phyloP scores from a whole-genome alignment of 805 yeast species.

The Ogataea methylovora region DNA sequence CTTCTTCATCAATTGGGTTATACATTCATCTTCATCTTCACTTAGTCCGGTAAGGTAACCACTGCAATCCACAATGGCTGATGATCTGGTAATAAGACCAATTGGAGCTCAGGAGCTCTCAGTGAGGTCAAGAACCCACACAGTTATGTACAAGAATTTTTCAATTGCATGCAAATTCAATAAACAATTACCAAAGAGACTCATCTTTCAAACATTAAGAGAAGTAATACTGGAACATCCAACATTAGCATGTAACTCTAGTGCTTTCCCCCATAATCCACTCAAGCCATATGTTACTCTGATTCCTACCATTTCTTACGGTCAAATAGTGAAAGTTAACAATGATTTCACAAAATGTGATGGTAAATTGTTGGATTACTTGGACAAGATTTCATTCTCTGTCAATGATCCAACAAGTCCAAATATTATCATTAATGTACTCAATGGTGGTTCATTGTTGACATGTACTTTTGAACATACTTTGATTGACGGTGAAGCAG shows the following conservation, averaged over 20 bases:
- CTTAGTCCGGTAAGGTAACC: too few species aligned
- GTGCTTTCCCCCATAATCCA: neutral
- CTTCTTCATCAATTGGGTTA: too few species aligned
- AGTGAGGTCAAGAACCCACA: neutral
- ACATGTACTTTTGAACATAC: neutral
- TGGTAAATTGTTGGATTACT: neutral
- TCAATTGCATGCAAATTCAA: neutral
- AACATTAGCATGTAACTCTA: neutral
- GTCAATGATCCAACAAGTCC: neutral
- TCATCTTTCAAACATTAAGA: neutral
- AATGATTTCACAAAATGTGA: neutral
- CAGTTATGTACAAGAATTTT: conserved; percentile 1
- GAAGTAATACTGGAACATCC: neutral
- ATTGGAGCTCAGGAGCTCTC: neutral
- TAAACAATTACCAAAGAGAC: neutral
- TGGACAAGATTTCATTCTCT: neutral
- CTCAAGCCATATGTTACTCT: neutral
- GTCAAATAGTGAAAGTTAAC: neutral
- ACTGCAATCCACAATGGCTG: too few species aligned
- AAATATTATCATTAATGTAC: neutral
- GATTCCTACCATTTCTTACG: neutral
- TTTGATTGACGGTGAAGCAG: conserved; percentile 2
- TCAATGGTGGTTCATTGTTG: neutral
- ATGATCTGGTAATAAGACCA: neutral
- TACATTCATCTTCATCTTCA: too few species aligned